Evolutionary conservation across 441 rosid species (phyloP).

Genomic region (Populus trichocarpa): DNA sequence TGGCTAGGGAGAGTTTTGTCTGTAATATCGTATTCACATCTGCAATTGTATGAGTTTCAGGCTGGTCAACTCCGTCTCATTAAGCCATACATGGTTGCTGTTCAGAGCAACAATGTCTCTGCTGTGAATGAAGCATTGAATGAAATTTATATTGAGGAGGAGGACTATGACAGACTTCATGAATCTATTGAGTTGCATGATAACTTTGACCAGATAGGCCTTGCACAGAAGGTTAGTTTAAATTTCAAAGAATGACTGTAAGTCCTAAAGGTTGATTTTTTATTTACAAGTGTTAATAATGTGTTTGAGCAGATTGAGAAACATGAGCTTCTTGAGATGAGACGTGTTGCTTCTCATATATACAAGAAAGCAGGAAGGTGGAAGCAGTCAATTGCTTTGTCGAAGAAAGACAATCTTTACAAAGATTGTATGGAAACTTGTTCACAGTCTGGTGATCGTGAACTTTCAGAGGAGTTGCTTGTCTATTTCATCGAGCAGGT

Average conservation of each 20-base stretch:
- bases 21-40: background rate
- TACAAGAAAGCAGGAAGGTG: conserved; percentile 94
- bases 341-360: conserved; percentile 91
- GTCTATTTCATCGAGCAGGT: conserved; percentile 61
- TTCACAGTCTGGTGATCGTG: conserved; percentile 93
- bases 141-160: conserved; percentile 76
- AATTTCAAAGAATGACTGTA: background rate
- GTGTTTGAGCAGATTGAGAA: conserved; percentile 57
- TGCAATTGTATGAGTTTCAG: conserved; percentile 30
- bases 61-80: conserved; percentile 84
- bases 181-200: conserved; percentile 78
- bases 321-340: conserved; percentile 91
- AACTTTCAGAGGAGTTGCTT: conserved; percentile 87
- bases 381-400: conserved; percentile 88
- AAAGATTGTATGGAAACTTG: conserved; percentile 94
- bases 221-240: conserved; percentile 57
- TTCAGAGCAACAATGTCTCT: conserved; percentile 79
- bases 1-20: background rate
- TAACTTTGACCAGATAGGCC: conserved; percentile 73
- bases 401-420: conserved; percentile 83
- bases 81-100: conserved; percentile 89
- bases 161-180: conserved; percentile 78
- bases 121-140: conserved; percentile 88
- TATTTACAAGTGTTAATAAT: background rate
- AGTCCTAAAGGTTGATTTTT: background rate